phyloP scores from a whole-genome alignment of 352 stramenopile genomes.

The Phytophthora sp. region DNA sequence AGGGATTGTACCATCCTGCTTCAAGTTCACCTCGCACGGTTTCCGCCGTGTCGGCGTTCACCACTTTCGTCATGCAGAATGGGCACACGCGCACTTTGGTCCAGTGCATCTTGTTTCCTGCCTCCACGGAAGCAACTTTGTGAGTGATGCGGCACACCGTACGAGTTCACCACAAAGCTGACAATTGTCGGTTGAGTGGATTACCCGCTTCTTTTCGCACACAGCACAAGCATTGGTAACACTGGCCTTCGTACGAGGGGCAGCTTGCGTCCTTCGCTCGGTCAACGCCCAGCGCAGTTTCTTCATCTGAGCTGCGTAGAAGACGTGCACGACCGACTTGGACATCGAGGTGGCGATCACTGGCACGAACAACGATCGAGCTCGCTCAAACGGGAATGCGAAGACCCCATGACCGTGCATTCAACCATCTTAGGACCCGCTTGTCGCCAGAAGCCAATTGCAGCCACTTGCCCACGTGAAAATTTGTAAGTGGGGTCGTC shows the following conservation, averaged over 20 bases:
- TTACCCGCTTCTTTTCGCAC: slow-evolving; percentile 20
- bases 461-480: slow-evolving; percentile 25
- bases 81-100: slow-evolving; percentile 28
- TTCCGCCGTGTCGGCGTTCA: slow-evolving; percentile 23
- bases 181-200: slow-evolving; percentile 24
- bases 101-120: slow-evolving; percentile 38
- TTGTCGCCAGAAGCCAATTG: slow-evolving; percentile 33
- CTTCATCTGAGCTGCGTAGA: slow-evolving; percentile 25
- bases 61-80: slow-evolving; percentile 30
- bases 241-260: background rate
- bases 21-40: slow-evolving; percentile 33
- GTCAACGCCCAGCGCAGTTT: slow-evolving; percentile 26
- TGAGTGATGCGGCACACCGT: slow-evolving; percentile 34
- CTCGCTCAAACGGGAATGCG: slow-evolving; percentile 24
- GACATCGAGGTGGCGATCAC: slow-evolving; percentile 28
- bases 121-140: slow-evolving; percentile 32
- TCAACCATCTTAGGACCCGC: slow-evolving; percentile 15
- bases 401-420: slow-evolving; percentile 27
- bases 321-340: slow-evolving; percentile 32
- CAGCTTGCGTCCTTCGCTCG: slow-evolving; percentile 10
- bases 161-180: slow-evolving; percentile 35
- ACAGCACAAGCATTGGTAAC: slow-evolving; percentile 10
- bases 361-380: slow-evolving; percentile 20
- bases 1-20: slow-evolving; percentile 33
- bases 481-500: slow-evolving; percentile 24